phyloP scores from a whole-genome alignment of 257 asterid genomes.

The Scutellaria galericulata region DNA sequence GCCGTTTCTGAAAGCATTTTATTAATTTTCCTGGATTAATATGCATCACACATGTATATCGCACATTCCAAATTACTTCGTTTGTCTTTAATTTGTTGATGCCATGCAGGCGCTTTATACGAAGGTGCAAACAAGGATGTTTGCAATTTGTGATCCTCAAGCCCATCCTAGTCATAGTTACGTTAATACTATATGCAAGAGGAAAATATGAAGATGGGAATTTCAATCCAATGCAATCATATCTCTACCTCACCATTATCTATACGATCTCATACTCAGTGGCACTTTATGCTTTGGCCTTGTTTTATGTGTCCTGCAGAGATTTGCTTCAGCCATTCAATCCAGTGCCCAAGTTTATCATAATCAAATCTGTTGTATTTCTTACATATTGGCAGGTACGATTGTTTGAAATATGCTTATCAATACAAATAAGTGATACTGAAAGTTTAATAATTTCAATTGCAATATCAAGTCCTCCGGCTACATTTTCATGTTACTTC shows the following conservation, averaged over 20 bases:
- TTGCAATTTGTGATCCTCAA: conserved; percentile 97
- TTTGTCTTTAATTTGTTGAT: conserved; percentile 23
- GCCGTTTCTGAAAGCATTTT: conserved; percentile 2
- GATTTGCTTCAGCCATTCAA: conserved; percentile 95
- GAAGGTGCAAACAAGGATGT: conserved; percentile 98
- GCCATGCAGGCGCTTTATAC: conserved; percentile 87
- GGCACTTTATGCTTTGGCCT: conserved; percentile 92
- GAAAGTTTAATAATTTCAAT: neutral
- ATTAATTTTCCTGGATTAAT: conserved; percentile 1
- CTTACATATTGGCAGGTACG: conserved; percentile 97
- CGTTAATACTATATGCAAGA: conserved; percentile 82
- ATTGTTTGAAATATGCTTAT: conserved; percentile 13
- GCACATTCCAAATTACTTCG: conserved; percentile 16
- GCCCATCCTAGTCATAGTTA: conserved; percentile 78
- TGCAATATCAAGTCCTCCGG: conserved; percentile 27
- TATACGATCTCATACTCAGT: conserved; percentile 88
- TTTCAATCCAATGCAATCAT: conserved; percentile 84
- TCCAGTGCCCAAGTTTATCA: conserved; percentile 96
- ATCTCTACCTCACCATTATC: conserved; percentile 93
- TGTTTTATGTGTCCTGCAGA: conserved; percentile 95
- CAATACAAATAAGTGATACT: neutral
- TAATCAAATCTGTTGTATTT: conserved; percentile 94
- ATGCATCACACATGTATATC: conserved; percentile 9
- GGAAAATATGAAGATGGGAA: conserved; percentile 94
- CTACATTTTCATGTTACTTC: conserved; percentile 23